Evolutionary conservation across 257 asterid species (phyloP), one percentile per base, ranked within the genome.

Genomic region (Ligustrum vulgare): DNA sequence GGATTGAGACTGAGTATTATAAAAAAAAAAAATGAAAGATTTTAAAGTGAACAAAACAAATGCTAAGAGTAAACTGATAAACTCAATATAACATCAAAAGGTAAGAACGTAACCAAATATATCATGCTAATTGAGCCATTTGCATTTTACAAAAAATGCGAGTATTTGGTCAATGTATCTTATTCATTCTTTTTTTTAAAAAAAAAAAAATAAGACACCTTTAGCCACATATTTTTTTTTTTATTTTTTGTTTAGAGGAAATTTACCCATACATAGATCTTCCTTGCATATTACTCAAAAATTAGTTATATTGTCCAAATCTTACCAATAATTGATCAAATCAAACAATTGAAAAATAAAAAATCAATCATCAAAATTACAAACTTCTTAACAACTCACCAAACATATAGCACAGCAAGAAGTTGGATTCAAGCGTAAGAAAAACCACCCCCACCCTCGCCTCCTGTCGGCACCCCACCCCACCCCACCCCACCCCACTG

Each of bases 381-480:
- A 43, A 43, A 45, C 67, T 23, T 60, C 35, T 41, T n/a, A 28
- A 37, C 37, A 1, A 4, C 39, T 63, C 56, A 56, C 36, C 69
- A 56, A 72, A 72, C 76, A 32, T 18, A 8, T 36, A 43, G 67
- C 72, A 22, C 67, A 60, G 67, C 35, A 60, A 66, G 73, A 8
- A 43, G 72, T 67, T 43, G 36, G 72, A 75, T 75, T 75, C 39
- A 75, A 75, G 79, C 67, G 15, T 67, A 75, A 75, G 79, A 58
- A 33, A 73, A 3, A 16, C 47, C 15, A 8, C 15, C 41, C 41
- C 47, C 45, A 8, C 25, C 64, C 20, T 13, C 5, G 36, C 49
- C 76, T 3, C 78, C 65, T 86, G 86, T 83, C 86, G 87, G 83
- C 75, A 71, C 39, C n/a, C n/a, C n/a, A n/a, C n/a, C n/a, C n/a